Conservation (phyloP, 108 stramenopile genomes). For the Cylindrotheca fusiformis region DNA sequence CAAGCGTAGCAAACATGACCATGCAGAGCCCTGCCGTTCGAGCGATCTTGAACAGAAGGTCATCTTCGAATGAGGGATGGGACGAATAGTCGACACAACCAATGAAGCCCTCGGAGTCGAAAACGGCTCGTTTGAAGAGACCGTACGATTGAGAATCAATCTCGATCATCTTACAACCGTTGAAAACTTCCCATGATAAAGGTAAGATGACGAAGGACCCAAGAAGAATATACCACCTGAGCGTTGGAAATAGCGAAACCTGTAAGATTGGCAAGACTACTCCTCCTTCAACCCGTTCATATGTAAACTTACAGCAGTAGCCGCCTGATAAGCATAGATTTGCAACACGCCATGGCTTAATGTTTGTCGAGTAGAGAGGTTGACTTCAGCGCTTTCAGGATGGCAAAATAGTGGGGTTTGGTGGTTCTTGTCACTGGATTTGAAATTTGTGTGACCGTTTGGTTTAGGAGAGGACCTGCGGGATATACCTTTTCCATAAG, state of each 20-base stretch:
- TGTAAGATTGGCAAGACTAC: no score
- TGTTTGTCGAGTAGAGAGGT: no score
- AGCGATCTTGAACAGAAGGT: slow-evolving; percentile 9
- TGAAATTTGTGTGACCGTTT: no score
- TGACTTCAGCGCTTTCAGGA: no score
- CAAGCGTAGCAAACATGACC: slow-evolving; percentile 17
- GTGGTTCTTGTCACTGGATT: no score
- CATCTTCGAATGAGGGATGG: slow-evolving; percentile 8
- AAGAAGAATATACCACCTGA: slow-evolving; percentile 39
- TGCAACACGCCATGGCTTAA: slow-evolving; percentile 24
- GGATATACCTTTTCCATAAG: no score
- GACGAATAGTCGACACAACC: slow-evolving; percentile 30
- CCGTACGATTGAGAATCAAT: slow-evolving; percentile 10
- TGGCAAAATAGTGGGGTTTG: no score
- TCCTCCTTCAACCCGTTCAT: no score
- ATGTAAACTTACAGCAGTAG: slow-evolving; percentile 28
- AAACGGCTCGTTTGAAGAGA: slow-evolving; percentile 20
- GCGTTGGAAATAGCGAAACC: no score
- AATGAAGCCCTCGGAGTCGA: slow-evolving; percentile 19
- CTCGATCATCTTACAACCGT: slow-evolving; percentile 21
- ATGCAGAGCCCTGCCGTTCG: slow-evolving; percentile 11
- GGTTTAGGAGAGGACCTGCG: no score
- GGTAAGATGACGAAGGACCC: slow-evolving; percentile 22
- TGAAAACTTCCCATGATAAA: slow-evolving; percentile 14
- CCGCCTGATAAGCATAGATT: slow-evolving; percentile 23